Percentiles rank a stretch among this genome's conserved stretches.
Conservation (phyloP, 768 basidiomycete genomes). For the Tricholoma saponaceum region DNA sequence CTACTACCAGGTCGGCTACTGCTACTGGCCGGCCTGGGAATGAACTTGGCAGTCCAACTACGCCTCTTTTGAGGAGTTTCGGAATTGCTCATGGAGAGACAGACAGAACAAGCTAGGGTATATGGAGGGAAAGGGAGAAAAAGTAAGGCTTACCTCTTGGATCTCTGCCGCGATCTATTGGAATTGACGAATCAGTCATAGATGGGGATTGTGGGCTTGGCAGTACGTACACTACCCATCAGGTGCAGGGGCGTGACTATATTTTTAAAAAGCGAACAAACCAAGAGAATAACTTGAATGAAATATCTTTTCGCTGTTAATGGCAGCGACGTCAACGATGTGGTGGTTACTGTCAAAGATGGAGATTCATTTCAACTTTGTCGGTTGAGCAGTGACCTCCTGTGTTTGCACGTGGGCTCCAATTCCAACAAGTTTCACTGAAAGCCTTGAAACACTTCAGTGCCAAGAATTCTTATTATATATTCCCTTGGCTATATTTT, state of each 20-base stretch:
- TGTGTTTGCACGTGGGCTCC: neutral
- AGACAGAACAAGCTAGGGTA: constrained; percentile 4
- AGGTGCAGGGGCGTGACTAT: neutral
- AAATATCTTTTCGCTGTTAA: no score
- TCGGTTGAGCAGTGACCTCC: neutral
- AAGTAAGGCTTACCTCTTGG: constrained; percentile 7
- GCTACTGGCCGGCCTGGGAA: constrained; percentile 30
- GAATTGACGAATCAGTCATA: constrained; percentile 7
- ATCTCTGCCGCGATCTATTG: constrained; percentile 7
- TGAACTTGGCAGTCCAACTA: constrained; percentile 31
- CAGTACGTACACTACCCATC: constrained; percentile 6
- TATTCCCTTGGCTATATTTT: no score
- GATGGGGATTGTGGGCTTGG: constrained; percentile 9
- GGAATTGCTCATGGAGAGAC: constrained; percentile 18
- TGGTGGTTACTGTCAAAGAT: neutral
- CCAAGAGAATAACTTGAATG: no score
- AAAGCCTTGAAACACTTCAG: neutral
- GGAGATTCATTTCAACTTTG: no score
- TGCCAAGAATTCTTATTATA: neutral
- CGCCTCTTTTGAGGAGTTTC: constrained; percentile 23
- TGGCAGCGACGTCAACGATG: no score
- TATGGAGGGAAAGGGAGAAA: neutral
- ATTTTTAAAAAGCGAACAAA: neutral
- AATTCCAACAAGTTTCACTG: neutral
- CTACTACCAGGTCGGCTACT: constrained; percentile 18